Base-by-base conservation (phyloP, 2,329 filamentous ascomycete species). In the Pestalotiopsis sp. region DNA sequence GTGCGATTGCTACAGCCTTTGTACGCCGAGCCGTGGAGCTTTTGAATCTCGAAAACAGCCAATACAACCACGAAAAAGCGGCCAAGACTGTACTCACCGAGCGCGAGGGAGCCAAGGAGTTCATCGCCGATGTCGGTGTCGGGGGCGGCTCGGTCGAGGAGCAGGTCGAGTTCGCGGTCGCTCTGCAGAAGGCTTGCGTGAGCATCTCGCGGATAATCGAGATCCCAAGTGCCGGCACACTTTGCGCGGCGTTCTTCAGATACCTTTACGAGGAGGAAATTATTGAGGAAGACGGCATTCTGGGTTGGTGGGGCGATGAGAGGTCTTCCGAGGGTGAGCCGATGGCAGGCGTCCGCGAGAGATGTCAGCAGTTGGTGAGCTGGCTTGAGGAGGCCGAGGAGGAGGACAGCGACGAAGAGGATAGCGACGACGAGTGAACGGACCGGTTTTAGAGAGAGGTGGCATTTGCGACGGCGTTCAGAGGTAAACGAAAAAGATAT, bases 241-340 rank as follows among this genome's bases (percentile, higher is more conserved):
- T 98, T 11, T 86, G 98, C 41, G 87, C 95, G 3, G 93, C 91
- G 52, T 84, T 94, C 74, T 88, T 94, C 73, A 96, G 97, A 82
- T 93, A 94, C 79, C 84, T 98, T 65, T 97, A 97, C 77, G 90
- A 92, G 72, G 81, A 92, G 63, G 96, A 98, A 72, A 86, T 97
- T 17, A 82, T 98, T 1, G 94, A 97, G 77, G 94, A 97, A 76
- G 95, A 98, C 57, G 94, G 92, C 0, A 93, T 97, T 72, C 82
- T 95, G 74, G 87, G 88, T 62, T 99, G 96, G 96, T 98, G 95
- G 95, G 88, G 85, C 23, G 92, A 97, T 78, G 85, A 87, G 62
- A 80, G 90, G 75, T 91, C 92, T 5, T 86, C 82, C 27, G 90
- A 90, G 67, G 90, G 85, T 14, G 91, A 92, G 67, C 87, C 88